Percentiles rank a stretch among this genome's conserved stretches.
phyloP scores from a whole-genome alignment of 805 yeast genomes.

The Sugiyamaella marilandica region DNA sequence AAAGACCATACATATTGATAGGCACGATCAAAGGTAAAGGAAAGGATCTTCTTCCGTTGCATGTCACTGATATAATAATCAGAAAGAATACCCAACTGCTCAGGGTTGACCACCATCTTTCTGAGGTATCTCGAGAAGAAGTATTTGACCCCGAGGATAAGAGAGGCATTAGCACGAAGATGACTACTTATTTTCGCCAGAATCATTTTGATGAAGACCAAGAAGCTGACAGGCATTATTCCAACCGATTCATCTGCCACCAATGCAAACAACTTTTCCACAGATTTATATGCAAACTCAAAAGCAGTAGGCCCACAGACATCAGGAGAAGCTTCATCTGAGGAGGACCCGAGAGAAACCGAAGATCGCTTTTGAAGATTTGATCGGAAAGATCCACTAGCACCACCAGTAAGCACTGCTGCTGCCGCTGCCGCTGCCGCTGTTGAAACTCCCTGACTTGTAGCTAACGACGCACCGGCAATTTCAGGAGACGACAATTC shows the following conservation, averaged over 20 bases:
- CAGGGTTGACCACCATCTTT: conserved; percentile 21
- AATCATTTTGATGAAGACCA: conserved; percentile 15
- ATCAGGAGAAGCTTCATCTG: conserved; percentile 11
- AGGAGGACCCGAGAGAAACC: conserved; percentile 15
- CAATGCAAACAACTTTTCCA: conserved; percentile 13
- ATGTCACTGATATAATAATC: conserved; percentile 22
- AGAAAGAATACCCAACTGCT: conserved; percentile 20
- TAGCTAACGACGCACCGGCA: conserved; percentile 6
- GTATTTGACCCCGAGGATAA: conserved; percentile 19
- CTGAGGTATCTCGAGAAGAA: conserved; percentile 18
- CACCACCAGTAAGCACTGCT: background rate
- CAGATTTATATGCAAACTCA: conserved; percentile 13
- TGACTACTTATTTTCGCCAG: conserved; percentile 11
- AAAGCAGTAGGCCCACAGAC: background rate
- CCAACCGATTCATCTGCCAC: conserved; percentile 18
- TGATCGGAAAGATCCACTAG: background rate
- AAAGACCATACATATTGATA: conserved; percentile 11
- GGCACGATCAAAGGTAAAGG: conserved; percentile 16
- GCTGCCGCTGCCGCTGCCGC: background rate
- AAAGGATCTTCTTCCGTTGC: conserved; percentile 22
- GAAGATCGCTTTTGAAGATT: conserved; percentile 15
- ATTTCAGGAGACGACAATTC: conserved; percentile 17
- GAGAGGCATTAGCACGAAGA: conserved; percentile 8
- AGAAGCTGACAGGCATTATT: conserved; percentile 16
- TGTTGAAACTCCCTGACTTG: background rate